Percentiles rank a stretch among this genome's conserved stretches.
Evolutionary conservation across 768 basidiomycete species (phyloP).

Genomic region (Tulasnella sp.): DNA sequence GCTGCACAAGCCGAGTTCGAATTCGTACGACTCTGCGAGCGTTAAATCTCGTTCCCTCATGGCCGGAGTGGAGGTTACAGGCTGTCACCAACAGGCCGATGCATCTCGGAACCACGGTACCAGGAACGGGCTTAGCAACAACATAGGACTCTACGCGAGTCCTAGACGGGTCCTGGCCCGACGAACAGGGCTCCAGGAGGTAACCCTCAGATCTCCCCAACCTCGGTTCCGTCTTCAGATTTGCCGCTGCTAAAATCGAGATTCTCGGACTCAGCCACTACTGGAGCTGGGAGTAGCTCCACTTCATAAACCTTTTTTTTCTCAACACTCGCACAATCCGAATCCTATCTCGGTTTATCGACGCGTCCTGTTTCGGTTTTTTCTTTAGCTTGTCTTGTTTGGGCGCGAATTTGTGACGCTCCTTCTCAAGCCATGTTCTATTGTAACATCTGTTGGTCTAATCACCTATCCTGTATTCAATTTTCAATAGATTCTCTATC

Average conservation of each 20-base stretch:
- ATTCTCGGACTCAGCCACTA: background rate
- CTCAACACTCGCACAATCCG: too few species aligned
- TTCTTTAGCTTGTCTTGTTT: too few species aligned
- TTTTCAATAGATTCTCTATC: too few species aligned
- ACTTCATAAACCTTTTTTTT: too few species aligned
- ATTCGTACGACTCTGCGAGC: background rate
- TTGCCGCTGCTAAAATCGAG: background rate
- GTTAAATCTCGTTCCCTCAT: background rate
- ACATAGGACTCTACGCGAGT: background rate
- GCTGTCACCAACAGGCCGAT: background rate
- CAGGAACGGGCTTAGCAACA: background rate
- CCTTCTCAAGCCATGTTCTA: too few species aligned
- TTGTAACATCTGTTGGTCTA: too few species aligned
- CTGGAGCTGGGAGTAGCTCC: background rate
- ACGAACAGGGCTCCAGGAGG: background rate
- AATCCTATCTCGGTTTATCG: too few species aligned
- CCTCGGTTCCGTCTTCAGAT: background rate
- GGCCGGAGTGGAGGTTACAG: background rate
- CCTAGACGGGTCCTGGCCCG: background rate
- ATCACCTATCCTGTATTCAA: too few species aligned
- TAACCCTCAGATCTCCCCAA: background rate
- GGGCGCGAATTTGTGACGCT: too few species aligned
- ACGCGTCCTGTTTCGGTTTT: too few species aligned
- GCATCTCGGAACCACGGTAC: background rate
- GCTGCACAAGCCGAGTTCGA: background rate